Evolutionary conservation across 2,329 filamentous ascomycete genomes (phyloP).

Genomic region (Cercospora brassicicola): DNA sequence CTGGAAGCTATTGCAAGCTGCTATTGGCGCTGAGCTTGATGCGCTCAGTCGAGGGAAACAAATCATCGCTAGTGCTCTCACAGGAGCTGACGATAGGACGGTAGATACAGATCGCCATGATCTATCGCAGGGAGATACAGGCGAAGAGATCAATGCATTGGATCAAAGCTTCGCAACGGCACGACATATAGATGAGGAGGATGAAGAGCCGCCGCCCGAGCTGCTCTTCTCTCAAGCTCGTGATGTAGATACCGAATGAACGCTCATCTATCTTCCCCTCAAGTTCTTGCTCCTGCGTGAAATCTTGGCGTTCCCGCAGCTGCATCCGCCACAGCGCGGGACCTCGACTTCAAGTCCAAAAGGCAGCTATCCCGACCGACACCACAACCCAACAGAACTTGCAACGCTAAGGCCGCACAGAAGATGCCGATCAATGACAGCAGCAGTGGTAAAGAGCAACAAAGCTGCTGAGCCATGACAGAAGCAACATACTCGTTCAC

Average conservation of each 20-base stretch:
- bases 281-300: background rate
- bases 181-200: conserved; percentile 37
- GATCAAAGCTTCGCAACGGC: conserved; percentile 39
- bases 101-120: conserved; percentile 14
- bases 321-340: background rate
- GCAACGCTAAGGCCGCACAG: background rate
- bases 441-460: background rate
- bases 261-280: background rate
- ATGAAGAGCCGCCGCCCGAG: conserved; percentile 51
- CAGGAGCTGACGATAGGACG: conserved; percentile 8
- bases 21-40: conserved; percentile 71
- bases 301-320: background rate
- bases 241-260: conserved; percentile 25
- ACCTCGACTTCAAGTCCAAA: background rate
- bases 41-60: conserved; percentile 63
- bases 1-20: conserved; percentile 75
- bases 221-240: conserved; percentile 52
- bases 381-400: background rate
- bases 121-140: conserved; percentile 18
- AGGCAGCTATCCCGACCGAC: background rate
- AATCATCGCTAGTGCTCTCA: conserved; percentile 52
- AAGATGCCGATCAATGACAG: background rate
- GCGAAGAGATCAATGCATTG: conserved; percentile 34
- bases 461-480: background rate
- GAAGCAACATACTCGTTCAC: conserved; percentile 56